Evolutionary conservation across 768 basidiomycete species (phyloP), one percentile per base, ranked within the genome.

Genomic region (Dendrothele bispora): DNA sequence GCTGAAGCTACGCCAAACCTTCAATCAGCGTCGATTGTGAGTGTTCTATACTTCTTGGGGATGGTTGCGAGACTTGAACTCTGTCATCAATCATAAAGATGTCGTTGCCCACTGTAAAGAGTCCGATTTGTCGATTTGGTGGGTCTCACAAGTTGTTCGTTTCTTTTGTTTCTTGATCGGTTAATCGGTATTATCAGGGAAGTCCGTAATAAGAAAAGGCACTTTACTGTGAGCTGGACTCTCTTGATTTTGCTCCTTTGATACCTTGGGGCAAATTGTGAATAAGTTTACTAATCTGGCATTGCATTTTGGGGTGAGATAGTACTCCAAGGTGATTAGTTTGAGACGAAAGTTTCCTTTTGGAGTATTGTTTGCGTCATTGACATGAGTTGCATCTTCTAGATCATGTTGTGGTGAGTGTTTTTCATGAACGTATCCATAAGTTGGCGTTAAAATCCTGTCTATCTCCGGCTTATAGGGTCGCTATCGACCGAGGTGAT

Each of bases 261-360:
- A 15, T 15, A 18, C 22, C 46, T 50, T 50, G 41, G 27, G 28
- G 43, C 29, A 14, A 12, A 41, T 32, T 14, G 30, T n/a, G n/a
- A n/a, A n/a, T n/a, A n/a, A n/a, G n/a, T n/a, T n/a, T n/a, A n/a
- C n/a, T n/a, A n/a, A n/a, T n/a, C n/a, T n/a, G n/a, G n/a, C n/a
- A n/a, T n/a, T n/a, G n/a, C n/a, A n/a, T n/a, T n/a, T n/a, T n/a
- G n/a, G n/a, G n/a, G n/a, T n/a, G n/a, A n/a, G n/a, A n/a, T 52
- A 87, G 82, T 93, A 92, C 61, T 91, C 88, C 47, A 92, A 92
- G 79, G 85, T 83, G n/a, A n/a, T n/a, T n/a, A n/a, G n/a, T n/a
- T n/a, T n/a, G n/a, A n/a, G n/a, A 52, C 58, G 74, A 55, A 17
- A 22, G 17, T 14, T 30, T 47, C n/a, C n/a, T n/a, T n/a, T n/a